phyloP scores from a whole-genome alignment of 2,329 filamentous ascomycete species.

The Anisogramma anomala region DNA sequence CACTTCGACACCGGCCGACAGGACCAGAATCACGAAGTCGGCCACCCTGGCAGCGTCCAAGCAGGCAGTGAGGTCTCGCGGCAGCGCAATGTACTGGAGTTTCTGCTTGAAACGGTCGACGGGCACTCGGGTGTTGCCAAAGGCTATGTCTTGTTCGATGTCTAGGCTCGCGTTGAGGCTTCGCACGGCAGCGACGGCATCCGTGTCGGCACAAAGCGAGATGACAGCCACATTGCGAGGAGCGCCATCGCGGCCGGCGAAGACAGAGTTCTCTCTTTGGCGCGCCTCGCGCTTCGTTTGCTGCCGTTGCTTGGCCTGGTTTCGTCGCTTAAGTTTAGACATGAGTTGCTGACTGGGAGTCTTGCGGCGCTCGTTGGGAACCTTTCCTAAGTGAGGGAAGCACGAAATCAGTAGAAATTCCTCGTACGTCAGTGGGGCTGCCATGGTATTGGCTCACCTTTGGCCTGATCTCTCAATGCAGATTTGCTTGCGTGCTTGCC shows the following conservation, averaged over 20 bases:
- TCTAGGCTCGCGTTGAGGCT: constrained; percentile 71
- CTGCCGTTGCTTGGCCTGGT: constrained; percentile 86
- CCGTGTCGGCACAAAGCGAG: constrained; percentile 64
- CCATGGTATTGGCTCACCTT: constrained; percentile 61
- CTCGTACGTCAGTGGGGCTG: no score
- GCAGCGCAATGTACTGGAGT: constrained; percentile 69
- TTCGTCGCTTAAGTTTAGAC: constrained; percentile 91
- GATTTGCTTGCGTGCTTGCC: constrained; percentile 81
- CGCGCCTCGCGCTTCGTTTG: constrained; percentile 74
- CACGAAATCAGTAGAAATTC: no score
- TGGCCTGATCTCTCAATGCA: constrained; percentile 69
- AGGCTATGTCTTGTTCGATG: constrained; percentile 52
- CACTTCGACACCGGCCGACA: constrained; percentile 74
- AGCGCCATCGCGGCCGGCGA: constrained; percentile 75
- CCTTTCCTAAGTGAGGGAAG: constrained; percentile 52
- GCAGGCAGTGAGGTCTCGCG: constrained; percentile 62
- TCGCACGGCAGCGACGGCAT: constrained; percentile 54
- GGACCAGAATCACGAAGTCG: constrained; percentile 79
- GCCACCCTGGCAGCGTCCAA: constrained; percentile 79
- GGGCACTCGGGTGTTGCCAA: constrained; percentile 51
- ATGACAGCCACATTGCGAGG: constrained; percentile 82
- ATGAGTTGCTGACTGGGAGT: constrained; percentile 93
- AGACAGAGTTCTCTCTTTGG: constrained; percentile 66
- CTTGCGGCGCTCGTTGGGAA: constrained; percentile 65
- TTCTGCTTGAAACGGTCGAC: constrained; percentile 94